Evolutionary conservation across 2,329 filamentous ascomycete genomes (phyloP), one percentile per base, ranked within the genome.

Genomic region (Arthrobotrys entomopaga): DNA sequence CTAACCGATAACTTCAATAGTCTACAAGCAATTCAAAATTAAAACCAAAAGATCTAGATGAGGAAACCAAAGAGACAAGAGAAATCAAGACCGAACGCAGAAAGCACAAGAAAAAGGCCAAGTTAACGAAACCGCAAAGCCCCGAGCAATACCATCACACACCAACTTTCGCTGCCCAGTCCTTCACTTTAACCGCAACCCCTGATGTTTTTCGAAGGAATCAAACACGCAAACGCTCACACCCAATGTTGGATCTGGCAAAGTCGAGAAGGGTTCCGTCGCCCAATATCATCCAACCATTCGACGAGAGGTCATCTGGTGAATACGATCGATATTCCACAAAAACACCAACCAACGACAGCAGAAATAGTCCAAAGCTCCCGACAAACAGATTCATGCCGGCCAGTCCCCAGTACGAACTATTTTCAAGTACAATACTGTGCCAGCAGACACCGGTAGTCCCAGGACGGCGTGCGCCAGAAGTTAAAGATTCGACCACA

Each of bases 161-260:
- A 10, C 70, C 70, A n/a, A 57, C 63, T 2, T 74, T 67, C 52
- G 70, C 70, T 3, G 70, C 70, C 4, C 50, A 74, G 46, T 74
- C 70, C 7, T 74, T 74, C 40, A 53, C 70, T 7, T 49, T 74
- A 22, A 74, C 70, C 15, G 52, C 70, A 13, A 74, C 70, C n/a
- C 70, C 70, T 16, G 70, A 74, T 11, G 49, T 50, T 29, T 74
- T 63, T 43, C 48, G 52, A 15, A 57, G 43, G 7, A 66, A 67
- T 20, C 63, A 74, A 59, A 58, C 63, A 20, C 70, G 59, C 56
- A 67, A 49, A 42, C 46, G 61, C 10, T 67, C 70, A 6, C 52
- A 57, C 20, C 70, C 63, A 13, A 22, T 59, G 10, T 43, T 67
- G 43, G 70, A 74, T n/a, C 42, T 50, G 40, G 22, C 50, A 42